Percentiles rank a stretch among this genome's conserved stretches.
phyloP scores from a whole-genome alignment of 2,329 filamentous ascomycete genomes.

The Cercospora sp. region DNA sequence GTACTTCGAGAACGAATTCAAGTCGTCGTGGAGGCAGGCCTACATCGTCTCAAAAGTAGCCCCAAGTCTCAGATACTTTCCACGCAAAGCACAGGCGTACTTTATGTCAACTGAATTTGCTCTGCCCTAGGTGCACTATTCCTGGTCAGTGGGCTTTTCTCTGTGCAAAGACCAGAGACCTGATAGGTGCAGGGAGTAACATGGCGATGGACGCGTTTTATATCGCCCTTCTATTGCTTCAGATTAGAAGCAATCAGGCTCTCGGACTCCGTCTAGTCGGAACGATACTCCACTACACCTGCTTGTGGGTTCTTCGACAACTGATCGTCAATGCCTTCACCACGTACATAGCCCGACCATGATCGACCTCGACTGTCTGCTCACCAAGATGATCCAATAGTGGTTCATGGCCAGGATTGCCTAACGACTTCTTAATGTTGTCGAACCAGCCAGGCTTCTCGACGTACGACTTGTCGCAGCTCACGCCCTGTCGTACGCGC shows the following conservation, averaged over 20 bases:
- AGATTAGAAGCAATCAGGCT: not conserved
- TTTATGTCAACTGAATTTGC: not conserved
- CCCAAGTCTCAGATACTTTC: not conserved
- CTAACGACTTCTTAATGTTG: not conserved
- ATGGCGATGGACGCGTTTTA: not conserved
- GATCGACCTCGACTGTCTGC: not conserved
- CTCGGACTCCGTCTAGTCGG: not conserved
- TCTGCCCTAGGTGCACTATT: not conserved
- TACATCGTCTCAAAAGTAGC: not conserved
- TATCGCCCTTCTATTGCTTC: not conserved
- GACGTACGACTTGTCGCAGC: not conserved
- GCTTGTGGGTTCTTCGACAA: not conserved
- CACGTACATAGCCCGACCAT: not conserved
- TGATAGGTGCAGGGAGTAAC: not conserved
- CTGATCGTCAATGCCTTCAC: not conserved
- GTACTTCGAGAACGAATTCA: not conserved
- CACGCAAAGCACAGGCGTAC: not conserved
- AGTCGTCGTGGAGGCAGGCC: not conserved
- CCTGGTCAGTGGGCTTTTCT: not conserved
- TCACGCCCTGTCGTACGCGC: not conserved
- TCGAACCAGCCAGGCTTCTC: not conserved
- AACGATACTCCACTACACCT: not conserved
- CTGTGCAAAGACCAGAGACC: not conserved
- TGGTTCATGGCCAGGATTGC: not conserved
- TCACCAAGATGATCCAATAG: not conserved